Base-by-base conservation (phyloP, 805 yeast genomes). In the Ogataea chonburiensis region DNA sequence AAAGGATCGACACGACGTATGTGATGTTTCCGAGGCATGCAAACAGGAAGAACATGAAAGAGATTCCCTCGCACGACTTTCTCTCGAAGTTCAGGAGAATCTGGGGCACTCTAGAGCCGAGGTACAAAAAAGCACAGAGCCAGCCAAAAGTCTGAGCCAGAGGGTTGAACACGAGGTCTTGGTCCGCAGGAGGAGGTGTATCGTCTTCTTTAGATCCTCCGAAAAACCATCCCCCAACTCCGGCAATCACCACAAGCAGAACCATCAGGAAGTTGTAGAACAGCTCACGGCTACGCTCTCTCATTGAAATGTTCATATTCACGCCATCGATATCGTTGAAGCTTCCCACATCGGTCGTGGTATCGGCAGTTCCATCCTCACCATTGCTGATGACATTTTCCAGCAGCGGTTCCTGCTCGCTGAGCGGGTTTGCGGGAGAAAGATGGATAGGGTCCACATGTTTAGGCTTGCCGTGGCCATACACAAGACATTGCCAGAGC, bases 21-120 rank as follows among this genome's bases (percentile, higher is more conserved):
- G 96, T 86, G 54, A 86, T 67, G 58, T 91, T 93, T 30, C 98
- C 98, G 38, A 91, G 66, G 59, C 96, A 88, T 14, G 98, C 98
- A 70, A 93, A 91, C 15, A 93, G 65, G 64, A 91, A 91, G 63
- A 93, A 91, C 70, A 91, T 71, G 55, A 93, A 86, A 8, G 96
- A 86, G 31, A 91, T 85, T 16, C 98, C 98, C 44, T 93, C 98
- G 58, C 96, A 88, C 2, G 95, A 83, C 63, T 88, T 89, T 55
- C 97, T 74, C 58, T 81, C 71, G 55, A 72, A 86, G 63, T 93
- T 93, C 43, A 91, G 70, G 40, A 86, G 59, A 36, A 93, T 86
- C 64, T 93, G 98, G 1, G 98, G 98, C 18, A 93, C 63, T 50
- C 98, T 71, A 12, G 98, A 89, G 3, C 96, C 95, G 42, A 91